Percentiles rank a stretch among this genome's conserved stretches.
Conservation (phyloP, 192 early-diverging fungal species). For the Backusella tuberculispora region DNA sequence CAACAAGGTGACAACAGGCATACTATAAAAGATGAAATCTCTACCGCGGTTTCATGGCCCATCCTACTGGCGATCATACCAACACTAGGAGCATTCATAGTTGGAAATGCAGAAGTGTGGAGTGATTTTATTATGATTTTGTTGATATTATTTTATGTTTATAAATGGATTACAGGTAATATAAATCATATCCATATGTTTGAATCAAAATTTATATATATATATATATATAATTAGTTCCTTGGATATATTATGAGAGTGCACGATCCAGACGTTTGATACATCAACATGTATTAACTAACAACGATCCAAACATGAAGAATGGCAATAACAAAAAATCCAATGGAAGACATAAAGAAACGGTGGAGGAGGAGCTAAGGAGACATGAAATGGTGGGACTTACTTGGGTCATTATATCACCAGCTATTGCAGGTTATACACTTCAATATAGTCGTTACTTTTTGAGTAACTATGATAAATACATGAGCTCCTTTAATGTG, state of each 20-base stretch:
- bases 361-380: constrained; percentile 47
- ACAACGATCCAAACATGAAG: background rate
- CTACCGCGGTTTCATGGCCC: constrained; percentile 53
- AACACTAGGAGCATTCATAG: constrained; percentile 58
- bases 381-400: constrained; percentile 55
- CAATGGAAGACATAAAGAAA: constrained; percentile 26
- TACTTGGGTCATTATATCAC: constrained; percentile 53
- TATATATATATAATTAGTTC: constrained; percentile 43
- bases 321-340: constrained; percentile 17
- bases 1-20: background rate
- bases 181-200: constrained; percentile 1
- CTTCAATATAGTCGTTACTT: constrained; percentile 58
- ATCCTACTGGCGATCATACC: constrained; percentile 63
- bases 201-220: background rate
- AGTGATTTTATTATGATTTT: constrained; percentile 62
- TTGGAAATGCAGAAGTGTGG: constrained; percentile 63
- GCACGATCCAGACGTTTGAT: constrained; percentile 51
- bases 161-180: constrained; percentile 66
- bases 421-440: constrained; percentile 57
- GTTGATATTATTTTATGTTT: constrained; percentile 62
- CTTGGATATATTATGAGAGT: constrained; percentile 63
- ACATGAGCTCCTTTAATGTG: constrained; percentile 60
- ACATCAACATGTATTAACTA: constrained; percentile 4
- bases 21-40: constrained; percentile 20
- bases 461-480: constrained; percentile 59